Evolutionary conservation across 441 rosid species (phyloP).

Genomic region (Gossypium trilobum): DNA sequence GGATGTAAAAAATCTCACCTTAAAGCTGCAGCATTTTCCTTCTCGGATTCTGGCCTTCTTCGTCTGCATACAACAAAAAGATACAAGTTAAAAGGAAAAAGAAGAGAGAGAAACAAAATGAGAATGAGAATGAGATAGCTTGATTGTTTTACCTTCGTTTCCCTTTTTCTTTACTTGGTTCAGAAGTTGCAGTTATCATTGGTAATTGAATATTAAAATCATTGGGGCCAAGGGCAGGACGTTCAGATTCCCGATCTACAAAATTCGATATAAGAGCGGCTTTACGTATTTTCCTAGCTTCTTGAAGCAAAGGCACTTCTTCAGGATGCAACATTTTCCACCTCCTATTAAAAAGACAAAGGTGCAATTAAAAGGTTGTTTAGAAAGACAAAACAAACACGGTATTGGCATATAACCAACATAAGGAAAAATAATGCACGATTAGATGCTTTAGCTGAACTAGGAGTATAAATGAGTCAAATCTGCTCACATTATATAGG

Average conservation of each 20-base stretch:
- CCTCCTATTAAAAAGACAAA: conserved; percentile 39
- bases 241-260: conserved; percentile 72
- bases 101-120: background rate
- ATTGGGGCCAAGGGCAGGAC: conserved; percentile 53
- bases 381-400: background rate
- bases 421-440: background rate
- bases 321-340: conserved; percentile 62
- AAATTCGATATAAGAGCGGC: conserved; percentile 53
- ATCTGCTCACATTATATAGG: background rate
- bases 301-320: conserved; percentile 50
- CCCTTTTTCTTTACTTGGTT: conserved; percentile 27
- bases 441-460: background rate
- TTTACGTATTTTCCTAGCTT: conserved; percentile 41
- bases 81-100: background rate
- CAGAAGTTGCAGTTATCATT: conserved; percentile 24
- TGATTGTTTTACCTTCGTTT: conserved; percentile 35
- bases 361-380: background rate
- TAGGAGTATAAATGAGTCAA: background rate
- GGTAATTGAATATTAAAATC: conserved; percentile 41
- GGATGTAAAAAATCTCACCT: conserved; percentile 22
- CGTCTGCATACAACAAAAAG: conserved; percentile 20
- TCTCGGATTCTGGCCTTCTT: conserved; percentile 14
- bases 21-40: conserved; percentile 17
- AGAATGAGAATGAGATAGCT: background rate
- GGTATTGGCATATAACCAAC: background rate